Conservation (phyloP, 805 yeast species). For the Brettanomyces nanus region DNA sequence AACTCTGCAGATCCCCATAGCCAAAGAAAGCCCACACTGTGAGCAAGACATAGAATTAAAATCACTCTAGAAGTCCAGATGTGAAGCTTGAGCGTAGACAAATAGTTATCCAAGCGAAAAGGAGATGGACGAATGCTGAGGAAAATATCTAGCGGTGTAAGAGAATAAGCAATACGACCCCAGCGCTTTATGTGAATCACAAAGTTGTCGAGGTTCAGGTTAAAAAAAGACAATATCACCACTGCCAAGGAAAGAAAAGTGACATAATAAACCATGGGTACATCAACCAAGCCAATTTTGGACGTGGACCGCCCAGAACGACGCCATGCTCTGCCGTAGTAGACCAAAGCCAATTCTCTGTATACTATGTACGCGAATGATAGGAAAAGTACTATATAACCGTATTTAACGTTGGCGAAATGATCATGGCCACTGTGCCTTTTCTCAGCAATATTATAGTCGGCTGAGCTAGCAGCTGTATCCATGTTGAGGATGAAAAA, state of each 20-base stretch:
- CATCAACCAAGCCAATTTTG: conserved; percentile 22
- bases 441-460: no score
- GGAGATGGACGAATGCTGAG: conserved; percentile 51
- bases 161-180: conserved; percentile 53
- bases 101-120: conserved; percentile 38
- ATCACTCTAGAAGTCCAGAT: conserved; percentile 65
- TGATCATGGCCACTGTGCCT: conserved; percentile 53
- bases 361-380: conserved; percentile 32
- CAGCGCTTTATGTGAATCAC: conserved; percentile 40
- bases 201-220: conserved; percentile 26
- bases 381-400: conserved; percentile 40
- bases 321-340: conserved; percentile 30
- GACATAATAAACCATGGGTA: conserved; percentile 23
- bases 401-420: conserved; percentile 50
- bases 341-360: conserved; percentile 26
- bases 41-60: conserved; percentile 36
- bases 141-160: conserved; percentile 50
- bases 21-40: conserved; percentile 42
- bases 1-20: conserved; percentile 36
- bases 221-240: conserved; percentile 28
- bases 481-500: no score
- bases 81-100: conserved; percentile 50
- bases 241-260: conserved; percentile 24
- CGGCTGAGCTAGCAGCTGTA: no score
- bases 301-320: conserved; percentile 31